phyloP scores from a whole-genome alignment of 2,329 filamentous ascomycete genomes.

The Pseudocercospora vitis region DNA sequence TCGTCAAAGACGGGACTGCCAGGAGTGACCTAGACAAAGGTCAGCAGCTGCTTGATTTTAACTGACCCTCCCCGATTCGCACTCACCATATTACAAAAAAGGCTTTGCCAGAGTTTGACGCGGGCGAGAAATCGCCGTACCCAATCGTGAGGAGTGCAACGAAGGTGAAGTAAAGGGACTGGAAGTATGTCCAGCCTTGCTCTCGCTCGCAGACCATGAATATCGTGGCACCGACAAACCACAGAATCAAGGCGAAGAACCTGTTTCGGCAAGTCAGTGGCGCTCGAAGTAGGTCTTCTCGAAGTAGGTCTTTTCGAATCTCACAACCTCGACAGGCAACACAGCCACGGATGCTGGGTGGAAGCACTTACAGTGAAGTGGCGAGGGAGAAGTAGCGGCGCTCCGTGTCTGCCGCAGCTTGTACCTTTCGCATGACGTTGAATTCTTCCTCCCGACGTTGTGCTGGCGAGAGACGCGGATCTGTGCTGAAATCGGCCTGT shows the following conservation, averaged over 20 bases:
- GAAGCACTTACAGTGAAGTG: conserved; percentile 32
- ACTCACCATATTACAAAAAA: conserved; percentile 62
- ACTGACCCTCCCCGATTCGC: too few species aligned
- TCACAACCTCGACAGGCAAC: too few species aligned
- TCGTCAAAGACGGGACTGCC: conserved; percentile 56
- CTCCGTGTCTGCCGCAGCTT: conserved; percentile 43
- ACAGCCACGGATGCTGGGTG: too few species aligned
- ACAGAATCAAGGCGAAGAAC: conserved; percentile 44
- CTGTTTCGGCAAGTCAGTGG: too few species aligned
- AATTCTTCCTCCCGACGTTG: conserved; percentile 52
- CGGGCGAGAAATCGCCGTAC: conserved; percentile 52
- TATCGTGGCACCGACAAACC: conserved; percentile 52
- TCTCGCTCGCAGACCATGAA: conserved; percentile 51
- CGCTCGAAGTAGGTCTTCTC: too few species aligned
- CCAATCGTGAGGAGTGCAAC: conserved; percentile 56
- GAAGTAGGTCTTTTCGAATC: too few species aligned
- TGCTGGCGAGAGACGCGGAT: conserved; percentile 38
- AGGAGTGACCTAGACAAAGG: too few species aligned
- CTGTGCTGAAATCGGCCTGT: conserved; percentile 45
- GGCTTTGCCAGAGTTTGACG: conserved; percentile 52
- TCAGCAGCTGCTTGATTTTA: too few species aligned
- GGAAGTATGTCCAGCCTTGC: conserved; percentile 54
- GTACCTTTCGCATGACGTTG: conserved; percentile 49
- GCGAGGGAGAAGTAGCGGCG: conserved; percentile 45
- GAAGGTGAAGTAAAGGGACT: conserved; percentile 55